phyloP scores from a whole-genome alignment of 1,139 yeast species.

The Yamadazyma membranifaciens region DNA sequence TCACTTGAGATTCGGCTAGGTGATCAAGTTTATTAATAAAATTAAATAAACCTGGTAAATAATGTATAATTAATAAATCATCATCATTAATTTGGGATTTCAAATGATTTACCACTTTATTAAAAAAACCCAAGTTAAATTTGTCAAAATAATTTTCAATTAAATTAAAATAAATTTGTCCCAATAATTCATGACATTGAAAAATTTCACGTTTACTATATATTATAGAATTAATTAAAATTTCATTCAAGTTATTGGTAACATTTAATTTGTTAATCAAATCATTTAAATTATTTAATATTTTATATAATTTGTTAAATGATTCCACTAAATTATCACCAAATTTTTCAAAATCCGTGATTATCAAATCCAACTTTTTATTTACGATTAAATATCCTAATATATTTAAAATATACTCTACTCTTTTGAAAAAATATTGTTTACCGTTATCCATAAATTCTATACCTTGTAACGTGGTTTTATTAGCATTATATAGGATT shows the following conservation, averaged over 20 bases:
- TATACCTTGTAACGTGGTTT: constrained; percentile 47
- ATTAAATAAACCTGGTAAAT: constrained; percentile 58
- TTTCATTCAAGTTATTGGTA: constrained; percentile 37
- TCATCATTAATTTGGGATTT: constrained; percentile 48
- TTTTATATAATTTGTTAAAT: constrained; percentile 56
- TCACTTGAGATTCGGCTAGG: constrained; percentile 23
- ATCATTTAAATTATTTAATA: constrained; percentile 56
- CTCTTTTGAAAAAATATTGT: constrained; percentile 66
- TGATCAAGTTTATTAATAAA: constrained; percentile 33
- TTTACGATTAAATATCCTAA: constrained; percentile 52
- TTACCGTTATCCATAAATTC: constrained; percentile 65
- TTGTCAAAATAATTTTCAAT: constrained; percentile 35
- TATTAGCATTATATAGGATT: constrained; percentile 38
- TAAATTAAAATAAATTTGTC: constrained; percentile 59
- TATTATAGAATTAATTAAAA: constrained; percentile 54
- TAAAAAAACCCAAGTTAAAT: constrained; percentile 31
- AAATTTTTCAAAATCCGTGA: constrained; percentile 20
- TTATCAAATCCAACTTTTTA: constrained; percentile 27
- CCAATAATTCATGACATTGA: constrained; percentile 68
- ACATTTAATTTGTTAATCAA: constrained; percentile 63
- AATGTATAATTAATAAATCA: constrained; percentile 63
- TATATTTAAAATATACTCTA: constrained; percentile 69
- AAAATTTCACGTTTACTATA: constrained; percentile 63
- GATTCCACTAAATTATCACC: constrained; percentile 47
- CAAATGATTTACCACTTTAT: constrained; percentile 29